A percentile compares a stretch with the other conserved stretches of the same genome.
phyloP scores from a whole-genome alignment of 495 filamentous ascomycete species.

The Lepraria neglecta region DNA sequence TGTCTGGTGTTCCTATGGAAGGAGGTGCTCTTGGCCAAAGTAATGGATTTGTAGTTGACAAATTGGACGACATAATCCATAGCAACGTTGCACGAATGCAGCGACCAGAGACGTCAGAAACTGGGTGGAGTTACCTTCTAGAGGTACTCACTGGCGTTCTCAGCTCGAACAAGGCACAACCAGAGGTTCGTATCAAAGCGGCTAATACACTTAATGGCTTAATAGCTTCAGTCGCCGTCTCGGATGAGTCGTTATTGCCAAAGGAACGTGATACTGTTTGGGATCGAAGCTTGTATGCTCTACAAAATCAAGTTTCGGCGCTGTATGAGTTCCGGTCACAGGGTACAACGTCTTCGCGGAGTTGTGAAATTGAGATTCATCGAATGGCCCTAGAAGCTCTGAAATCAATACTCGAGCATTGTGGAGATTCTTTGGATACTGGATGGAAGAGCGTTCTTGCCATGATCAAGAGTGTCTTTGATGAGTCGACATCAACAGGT shows the following conservation, averaged over 20 bases:
- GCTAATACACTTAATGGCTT: slow-evolving; percentile 70
- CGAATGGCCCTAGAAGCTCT: slow-evolving; percentile 73
- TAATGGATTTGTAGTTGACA: slow-evolving; percentile 73
- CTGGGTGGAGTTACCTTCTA: slow-evolving; percentile 70
- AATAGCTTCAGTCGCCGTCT: slow-evolving; percentile 56
- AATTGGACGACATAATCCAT: slow-evolving; percentile 66
- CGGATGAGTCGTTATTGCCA: slow-evolving; percentile 43
- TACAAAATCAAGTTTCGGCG: slow-evolving; percentile 50
- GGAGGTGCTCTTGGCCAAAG: slow-evolving; percentile 43
- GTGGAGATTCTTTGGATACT: slow-evolving; percentile 70
- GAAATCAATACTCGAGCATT: slow-evolving; percentile 77
- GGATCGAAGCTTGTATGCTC: slow-evolving; percentile 60
- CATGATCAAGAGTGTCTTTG: slow-evolving; percentile 78
- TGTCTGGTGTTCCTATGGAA: slow-evolving; percentile 48
- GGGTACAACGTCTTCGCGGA: slow-evolving; percentile 11
- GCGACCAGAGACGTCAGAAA: slow-evolving; percentile 50
- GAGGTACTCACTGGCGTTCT: slow-evolving; percentile 60
- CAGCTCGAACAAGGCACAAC: slow-evolving; percentile 46
- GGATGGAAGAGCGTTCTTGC: slow-evolving; percentile 84
- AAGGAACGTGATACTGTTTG: slow-evolving; percentile 55
- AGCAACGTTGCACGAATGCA: slow-evolving; percentile 76
- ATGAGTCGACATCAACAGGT: slow-evolving; percentile 34
- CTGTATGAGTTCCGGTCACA: slow-evolving; percentile 38
- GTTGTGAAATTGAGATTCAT: slow-evolving; percentile 72
- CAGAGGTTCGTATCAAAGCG: slow-evolving; percentile 61